Evolutionary conservation across 768 basidiomycete species (phyloP).

Genomic region (Boletus bicolor): DNA sequence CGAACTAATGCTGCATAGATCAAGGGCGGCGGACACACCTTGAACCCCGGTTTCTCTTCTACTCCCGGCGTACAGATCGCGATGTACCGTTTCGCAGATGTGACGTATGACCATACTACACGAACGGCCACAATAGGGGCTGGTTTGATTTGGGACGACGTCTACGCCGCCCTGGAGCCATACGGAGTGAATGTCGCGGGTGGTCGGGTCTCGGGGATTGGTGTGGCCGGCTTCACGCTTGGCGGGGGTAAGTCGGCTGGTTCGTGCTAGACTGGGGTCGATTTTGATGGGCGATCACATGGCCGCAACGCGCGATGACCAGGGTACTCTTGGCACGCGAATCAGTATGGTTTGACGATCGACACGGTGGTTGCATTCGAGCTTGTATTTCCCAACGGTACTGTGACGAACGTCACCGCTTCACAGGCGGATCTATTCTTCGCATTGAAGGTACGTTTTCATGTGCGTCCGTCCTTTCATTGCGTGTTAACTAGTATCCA

Average conservation of each 20-base stretch:
- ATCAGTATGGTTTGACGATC: conserved; percentile 54
- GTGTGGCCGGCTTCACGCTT: conserved; percentile 56
- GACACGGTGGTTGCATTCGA: conserved; percentile 57
- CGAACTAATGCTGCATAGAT: conserved; percentile 35
- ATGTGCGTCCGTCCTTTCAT: not conserved
- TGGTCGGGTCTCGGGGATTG: conserved; percentile 54
- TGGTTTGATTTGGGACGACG: conserved; percentile 63
- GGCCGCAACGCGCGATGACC: conserved; percentile 7
- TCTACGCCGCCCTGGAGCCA: conserved; percentile 52
- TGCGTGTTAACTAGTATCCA: not conserved
- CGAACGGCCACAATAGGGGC: conserved; percentile 41
- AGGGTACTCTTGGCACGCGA: conserved; percentile 67
- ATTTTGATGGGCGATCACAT: conserved; percentile 7
- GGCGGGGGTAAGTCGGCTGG: conserved; percentile 46
- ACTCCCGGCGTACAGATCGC: conserved; percentile 58
- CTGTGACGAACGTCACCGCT: conserved; percentile 34
- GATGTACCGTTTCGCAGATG: conserved; percentile 46
- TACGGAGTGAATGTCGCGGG: conserved; percentile 55
- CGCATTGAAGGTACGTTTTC: conserved; percentile 37
- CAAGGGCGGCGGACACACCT: conserved; percentile 60
- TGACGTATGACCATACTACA: conserved; percentile 38
- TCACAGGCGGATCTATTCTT: conserved; percentile 43
- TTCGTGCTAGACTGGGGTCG: not conserved
- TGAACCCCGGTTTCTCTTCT: conserved; percentile 57
- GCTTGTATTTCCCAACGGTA: conserved; percentile 58